Base-by-base conservation (phyloP, 768 basidiomycete genomes). In the Kwoniella bestiolae region DNA sequence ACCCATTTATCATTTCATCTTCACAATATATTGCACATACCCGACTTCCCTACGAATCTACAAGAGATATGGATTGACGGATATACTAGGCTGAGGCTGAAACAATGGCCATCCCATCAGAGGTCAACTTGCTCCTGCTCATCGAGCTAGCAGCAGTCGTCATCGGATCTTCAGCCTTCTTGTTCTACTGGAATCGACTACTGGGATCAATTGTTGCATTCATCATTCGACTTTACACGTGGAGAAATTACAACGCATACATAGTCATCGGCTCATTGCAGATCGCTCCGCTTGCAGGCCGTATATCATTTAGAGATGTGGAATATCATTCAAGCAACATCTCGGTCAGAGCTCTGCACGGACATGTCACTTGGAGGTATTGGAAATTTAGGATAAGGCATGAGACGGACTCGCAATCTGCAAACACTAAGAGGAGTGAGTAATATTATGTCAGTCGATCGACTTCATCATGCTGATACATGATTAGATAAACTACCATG, bases 261-360 rank as follows among this genome's bases (percentile, higher is more conserved):
- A 83, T 95, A 56, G 87, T 90, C 77, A 87, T 94, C 60, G 91
- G 92, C 23, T 91, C 92, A n/a, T 85, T 95, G 25, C 94, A 97
- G 76, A 87, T 97, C 79, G 94, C 94, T 2, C 83, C 93, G 9
- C 82, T 97, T 41, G 88, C 90, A 1, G 95, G 95, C 32, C 84
- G 94, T 68, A 87, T 98, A 56, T 85, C 94, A 23, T 84, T 97
- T 72, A 92, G 91, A 82, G 91, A 97, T 77, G 79, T 96, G 32
- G 84, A 86, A 18, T 97, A 97, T 79, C 88, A 95, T 80, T 94
- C 93, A 1, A 90, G 91, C 77, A 97, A 95, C 80, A 90, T 96
- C 79, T 91, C 90, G 21, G 84, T 94, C 47, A 87, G 88, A 67
- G 85, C 93, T 56, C 86, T 92, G 51, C 91, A 92, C 80, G 91